Base-by-base conservation (phyloP, 2,329 filamentous ascomycete genomes). In the Cladophialophora immunda region DNA sequence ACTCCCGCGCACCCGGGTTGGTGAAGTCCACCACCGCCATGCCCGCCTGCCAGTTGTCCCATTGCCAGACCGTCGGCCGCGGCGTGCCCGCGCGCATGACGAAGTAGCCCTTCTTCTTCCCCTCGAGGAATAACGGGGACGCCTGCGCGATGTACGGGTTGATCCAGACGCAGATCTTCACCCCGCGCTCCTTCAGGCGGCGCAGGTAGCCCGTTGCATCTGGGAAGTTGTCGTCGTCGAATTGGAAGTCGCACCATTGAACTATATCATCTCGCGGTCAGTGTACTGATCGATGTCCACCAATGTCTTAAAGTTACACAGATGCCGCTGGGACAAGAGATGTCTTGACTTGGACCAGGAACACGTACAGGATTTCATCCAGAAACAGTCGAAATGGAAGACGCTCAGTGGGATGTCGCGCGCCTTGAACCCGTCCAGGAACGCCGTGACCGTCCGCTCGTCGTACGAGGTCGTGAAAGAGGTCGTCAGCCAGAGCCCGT, bases 351-450 rank as follows among this genome's bases (percentile, higher is more conserved):
- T 17, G 15, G 15, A 8, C 38, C 6, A 17, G 15, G 38, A 41
- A 41, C 17, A 50, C 45, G 11, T 25, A 50, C 45, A 92, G 1
- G 87, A 88, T 68, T 89, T 88, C 83, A 92, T 88, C 90, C 90
- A 92, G 83, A 92, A 92, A 76, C 88, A 91, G 75, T 92, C 90
- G 70, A 90, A 92, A 76, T 92, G 90, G 77, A 92, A 92, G 2
- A 92, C 89, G 41, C 90, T 86, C 1, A 92, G 83, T 0, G 88
- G 87, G 17, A 89, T 90, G 54, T 86, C 84, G 1, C 88, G 85
- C 57, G 85, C 81, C 68, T 83, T 84, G 87, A 92, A 92, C 11
- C 89, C 89, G 71, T 90, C 85, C 25, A 92, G 83, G 76, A 92
- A 92, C 7, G 62, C 60, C 41, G 80, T 85, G 29, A 90, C 88